These are phyloP conservation scores for Breviolum minutum DNA, from an alignment of 73 alveolate species.

Conservation along the genomic window DNA sequence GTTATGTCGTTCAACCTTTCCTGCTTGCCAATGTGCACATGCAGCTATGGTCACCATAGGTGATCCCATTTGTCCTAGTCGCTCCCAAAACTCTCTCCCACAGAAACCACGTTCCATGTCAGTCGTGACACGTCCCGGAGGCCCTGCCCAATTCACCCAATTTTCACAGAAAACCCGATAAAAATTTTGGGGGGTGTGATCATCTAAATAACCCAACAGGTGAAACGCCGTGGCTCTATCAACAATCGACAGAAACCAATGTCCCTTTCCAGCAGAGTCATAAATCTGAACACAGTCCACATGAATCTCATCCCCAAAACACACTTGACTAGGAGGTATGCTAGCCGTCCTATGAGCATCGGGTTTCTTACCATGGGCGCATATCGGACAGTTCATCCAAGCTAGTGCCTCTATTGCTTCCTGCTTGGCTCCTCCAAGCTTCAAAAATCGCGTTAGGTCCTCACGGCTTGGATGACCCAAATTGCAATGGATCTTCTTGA, in stretches of 20 bases:
- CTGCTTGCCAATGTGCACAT: slow-evolving; percentile 42
- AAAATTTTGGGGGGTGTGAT: neutral
- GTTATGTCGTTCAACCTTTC: slow-evolving; percentile 29
- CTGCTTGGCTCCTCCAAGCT: slow-evolving; percentile 3
- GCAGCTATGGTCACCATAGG: neutral
- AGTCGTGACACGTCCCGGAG: neutral
- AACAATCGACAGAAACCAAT: slow-evolving; percentile 6
- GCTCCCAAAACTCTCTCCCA: neutral
- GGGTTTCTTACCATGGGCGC: slow-evolving; percentile 2
- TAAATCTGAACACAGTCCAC: neutral
- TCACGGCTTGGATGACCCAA: neutral
- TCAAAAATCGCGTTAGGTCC: neutral
- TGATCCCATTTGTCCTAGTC: neutral
- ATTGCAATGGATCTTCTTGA: neutral
- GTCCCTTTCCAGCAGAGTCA: neutral
- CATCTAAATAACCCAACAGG: neutral
- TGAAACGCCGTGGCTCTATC: slow-evolving; percentile 24
- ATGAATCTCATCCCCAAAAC: slow-evolving; percentile 32
- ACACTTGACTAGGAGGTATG: neutral
- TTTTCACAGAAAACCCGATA: neutral
- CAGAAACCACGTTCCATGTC: slow-evolving; percentile 32
- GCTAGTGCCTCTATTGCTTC: neutral
- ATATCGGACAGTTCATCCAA: neutral
- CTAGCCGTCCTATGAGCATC: neutral
- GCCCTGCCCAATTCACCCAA: slow-evolving; percentile 19